phyloP scores from a whole-genome alignment of 768 basidiomycete genomes.

The Kwoniella pini region DNA sequence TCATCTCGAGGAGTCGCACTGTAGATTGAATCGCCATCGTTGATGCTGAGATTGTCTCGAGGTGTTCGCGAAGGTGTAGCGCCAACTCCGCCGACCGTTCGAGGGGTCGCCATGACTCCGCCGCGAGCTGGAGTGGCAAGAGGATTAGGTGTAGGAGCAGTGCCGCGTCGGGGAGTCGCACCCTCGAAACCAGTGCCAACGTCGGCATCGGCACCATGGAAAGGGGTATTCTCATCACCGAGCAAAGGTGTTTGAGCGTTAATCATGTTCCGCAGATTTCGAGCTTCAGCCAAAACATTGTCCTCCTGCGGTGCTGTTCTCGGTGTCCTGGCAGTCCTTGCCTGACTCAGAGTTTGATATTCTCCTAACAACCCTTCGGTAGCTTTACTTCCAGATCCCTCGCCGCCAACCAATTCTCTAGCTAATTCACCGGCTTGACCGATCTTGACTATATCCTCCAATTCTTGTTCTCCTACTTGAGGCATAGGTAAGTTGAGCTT shows the following conservation, averaged over 20 bases:
- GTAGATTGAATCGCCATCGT: slow-evolving; percentile 64
- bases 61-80: slow-evolving; percentile 92
- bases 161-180: slow-evolving; percentile 88
- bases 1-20: slow-evolving; percentile 77
- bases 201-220: slow-evolving; percentile 70
- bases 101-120: slow-evolving; percentile 62
- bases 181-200: slow-evolving; percentile 91
- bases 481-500: slow-evolving; percentile 81
- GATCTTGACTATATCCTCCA: slow-evolving; percentile 98
- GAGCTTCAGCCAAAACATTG: slow-evolving; percentile 88
- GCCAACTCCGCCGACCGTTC: slow-evolving; percentile 52
- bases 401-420: slow-evolving; percentile 64
- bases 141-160: slow-evolving; percentile 93
- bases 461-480: slow-evolving; percentile 89
- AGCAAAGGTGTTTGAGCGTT: slow-evolving; percentile 89
- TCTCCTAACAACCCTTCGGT: slow-evolving; percentile 82
- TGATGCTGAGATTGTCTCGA: slow-evolving; percentile 87
- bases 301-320: slow-evolving; percentile 94
- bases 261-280: slow-evolving; percentile 92
- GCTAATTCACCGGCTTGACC: slow-evolving; percentile 89
- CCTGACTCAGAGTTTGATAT: slow-evolving; percentile 84
- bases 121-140: slow-evolving; percentile 78
- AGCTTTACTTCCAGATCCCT: slow-evolving; percentile 65
- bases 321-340: slow-evolving; percentile 89
- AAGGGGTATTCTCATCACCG: slow-evolving; percentile 95